These are phyloP conservation scores for Pichia cabralensis DNA, from an alignment of 805 yeast species.

Conservation along the genomic window DNA sequence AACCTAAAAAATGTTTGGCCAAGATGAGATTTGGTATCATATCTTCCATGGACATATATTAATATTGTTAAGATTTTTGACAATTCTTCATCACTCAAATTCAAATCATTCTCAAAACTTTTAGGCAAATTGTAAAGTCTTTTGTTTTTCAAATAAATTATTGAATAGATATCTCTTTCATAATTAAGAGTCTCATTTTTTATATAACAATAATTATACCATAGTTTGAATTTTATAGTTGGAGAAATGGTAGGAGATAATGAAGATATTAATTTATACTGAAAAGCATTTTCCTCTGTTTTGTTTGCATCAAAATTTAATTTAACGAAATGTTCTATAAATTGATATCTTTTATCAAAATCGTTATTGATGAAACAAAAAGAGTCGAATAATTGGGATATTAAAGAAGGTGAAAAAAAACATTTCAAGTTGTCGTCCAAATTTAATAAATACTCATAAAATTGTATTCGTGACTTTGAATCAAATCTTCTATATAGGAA, in stretches of 20 bases:
- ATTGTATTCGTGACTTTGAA: neutral
- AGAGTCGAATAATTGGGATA: neutral
- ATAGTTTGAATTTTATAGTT: constrained; percentile 7
- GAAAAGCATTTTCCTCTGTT: constrained; percentile 4
- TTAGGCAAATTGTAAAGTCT: constrained; percentile 9
- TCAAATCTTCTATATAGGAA: constrained; percentile 4
- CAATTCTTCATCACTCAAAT: constrained; percentile 1
- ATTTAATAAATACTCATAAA: constrained; percentile 1
- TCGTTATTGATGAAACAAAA: neutral
- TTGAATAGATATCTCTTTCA: constrained; percentile 4
- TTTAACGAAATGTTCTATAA: constrained; percentile 3
- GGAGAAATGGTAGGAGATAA: constrained; percentile 2
- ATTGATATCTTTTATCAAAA: constrained; percentile 2
- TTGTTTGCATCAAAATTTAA: constrained; percentile 2
- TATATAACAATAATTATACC: constrained; percentile 9
- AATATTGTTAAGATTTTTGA: constrained; percentile 13
- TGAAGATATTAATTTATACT: constrained; percentile 5
- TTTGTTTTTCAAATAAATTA: constrained; percentile 5
- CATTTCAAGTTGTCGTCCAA: neutral
- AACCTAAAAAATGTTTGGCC: constrained; percentile 6
- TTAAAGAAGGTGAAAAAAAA: constrained; percentile 6
- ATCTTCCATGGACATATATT: constrained; percentile 15
- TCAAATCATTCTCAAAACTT: constrained; percentile 6
- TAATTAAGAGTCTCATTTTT: constrained; percentile 2
- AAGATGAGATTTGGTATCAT: constrained; percentile 15